Base-by-base conservation (phyloP, 805 yeast genomes). In the Starmerella powellii region DNA sequence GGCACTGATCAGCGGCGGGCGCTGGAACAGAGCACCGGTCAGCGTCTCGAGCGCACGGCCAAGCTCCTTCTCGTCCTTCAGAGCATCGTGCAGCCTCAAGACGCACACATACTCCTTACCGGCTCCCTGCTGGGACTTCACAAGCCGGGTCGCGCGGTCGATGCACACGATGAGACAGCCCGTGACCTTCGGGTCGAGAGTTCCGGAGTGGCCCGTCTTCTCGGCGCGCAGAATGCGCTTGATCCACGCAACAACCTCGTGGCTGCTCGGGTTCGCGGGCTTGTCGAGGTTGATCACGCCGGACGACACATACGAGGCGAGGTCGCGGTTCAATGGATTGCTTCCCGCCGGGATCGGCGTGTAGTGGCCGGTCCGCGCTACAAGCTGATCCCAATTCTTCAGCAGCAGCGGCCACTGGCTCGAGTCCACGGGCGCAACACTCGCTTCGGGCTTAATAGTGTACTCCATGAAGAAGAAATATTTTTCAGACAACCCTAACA, bases 71-170 rank as follows among this genome's bases (percentile, higher is more conserved):
- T 82, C 91, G 55, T 86, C 95, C 54, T 82, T 77, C 53, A 91
- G 71, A 49, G 86, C 86, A 52, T 88, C 96, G 64, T 91, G 98
- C 57, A 91, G 72, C 71, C 97, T 78, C 45, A 84, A 91, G 54
- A 91, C 85, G 72, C 97, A 91, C 42, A 91, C 98, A 68, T 91
- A 91, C 78, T 91, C 98, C 65, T 91, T 91, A 74, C 98, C 98
- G 36, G 98, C 98, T 70, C 97, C 97, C 67, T 91, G 98, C 70
- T 91, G 98, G 42, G 95, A 84, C 67, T 91, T 91, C 54, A 91
- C 98, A 61, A 91, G 73, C 68, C 98, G 79, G 43, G 98, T 91
- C 46, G 98, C 98, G 63, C 95, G 78, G 67, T 91, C 98, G 54
- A 91, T 74, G 75, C 98, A 91, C 48, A 91, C 98, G 63, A 91